Conservation (phyloP, 2,329 filamentous ascomycete genomes). For the Alternaria ventricosa region DNA sequence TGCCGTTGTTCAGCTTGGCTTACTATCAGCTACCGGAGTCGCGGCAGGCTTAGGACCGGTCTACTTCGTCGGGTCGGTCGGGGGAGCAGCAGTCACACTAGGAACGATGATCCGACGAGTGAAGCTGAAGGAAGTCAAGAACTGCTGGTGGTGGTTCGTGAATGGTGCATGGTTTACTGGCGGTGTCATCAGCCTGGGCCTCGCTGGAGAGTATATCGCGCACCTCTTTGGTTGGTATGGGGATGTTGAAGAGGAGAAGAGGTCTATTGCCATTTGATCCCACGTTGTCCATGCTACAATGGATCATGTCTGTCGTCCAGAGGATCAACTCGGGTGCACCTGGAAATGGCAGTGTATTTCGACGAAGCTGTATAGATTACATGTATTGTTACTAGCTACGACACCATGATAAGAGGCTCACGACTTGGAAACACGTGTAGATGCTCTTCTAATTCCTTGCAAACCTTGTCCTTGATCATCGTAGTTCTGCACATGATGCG, state of each 20-base stretch:
- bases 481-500: no score
- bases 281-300: accelerated
- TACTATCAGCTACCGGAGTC: conserved; percentile 73
- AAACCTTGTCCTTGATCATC: no score
- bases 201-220: conserved; percentile 61
- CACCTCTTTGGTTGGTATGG: conserved; percentile 36
- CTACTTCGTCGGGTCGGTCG: conserved; percentile 65
- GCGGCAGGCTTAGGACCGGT: conserved; percentile 65
- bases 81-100: conserved; percentile 61
- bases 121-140: conserved; percentile 61
- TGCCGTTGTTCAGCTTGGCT: conserved; percentile 70
- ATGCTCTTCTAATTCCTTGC: neutral
- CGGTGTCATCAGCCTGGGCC: conserved; percentile 62
- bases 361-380: neutral
- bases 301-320: neutral
- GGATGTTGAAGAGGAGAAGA: conserved; percentile 10
- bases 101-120: conserved; percentile 67
- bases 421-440: neutral
- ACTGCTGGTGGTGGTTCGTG: conserved; percentile 71
- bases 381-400: neutral
- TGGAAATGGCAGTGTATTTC: neutral
- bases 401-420: neutral
- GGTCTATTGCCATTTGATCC: neutral
- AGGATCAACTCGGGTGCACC: neutral
- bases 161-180: conserved; percentile 68